Evolutionary conservation across 1,284 basidiomycete species (phyloP), one percentile per base, ranked within the genome.

Genomic region (Kalmanozyma brasiliensis): DNA sequence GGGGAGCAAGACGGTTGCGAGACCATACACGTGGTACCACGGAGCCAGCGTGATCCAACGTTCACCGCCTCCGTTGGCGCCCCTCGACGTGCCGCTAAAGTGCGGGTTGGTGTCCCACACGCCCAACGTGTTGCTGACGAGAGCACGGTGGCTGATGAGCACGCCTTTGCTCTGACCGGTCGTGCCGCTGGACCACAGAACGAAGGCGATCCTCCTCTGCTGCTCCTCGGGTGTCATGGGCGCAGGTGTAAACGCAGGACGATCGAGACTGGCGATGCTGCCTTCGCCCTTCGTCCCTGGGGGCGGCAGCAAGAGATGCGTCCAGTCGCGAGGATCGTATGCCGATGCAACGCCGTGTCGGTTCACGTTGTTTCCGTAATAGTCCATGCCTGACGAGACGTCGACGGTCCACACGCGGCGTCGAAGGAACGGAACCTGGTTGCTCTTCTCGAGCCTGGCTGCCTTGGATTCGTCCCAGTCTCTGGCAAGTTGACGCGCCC

Each of bases 121-220:
- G 2, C 69, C 67, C 37, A 81, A 58, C 4, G 78, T 69, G 9
- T 79, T 79, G 44, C 73, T 67, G 4, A 79, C 72, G 14, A 82
- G 55, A 1, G 77, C 80, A 6, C 59, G 58, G 58, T 84, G 83
- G 20, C 74, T 73, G 30, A 83, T 62, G 29, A 83, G 59, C 35
- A 84, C 83, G 16, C 82, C 83, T 44, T 83, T 83, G 53, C 68
- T 74, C 67, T 82, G 79, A 29, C 83, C 83, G 7, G 77, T 82
- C 11, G 82, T 83, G 2, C 82, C 82, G 19, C 77, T 78, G 16
- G 73, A 76, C 83, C 82, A 83, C 34, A 83, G 68, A 13, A 82
- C 68, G 32, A 80, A 65, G 7, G 80, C 77, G 22, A 70, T 60
- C n/a, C 77, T 45, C 17, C 60, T 29, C 36, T 52, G 49, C 41